phyloP scores from a whole-genome alignment of 1,139 yeast species.

The Geotrichum candidum region DNA sequence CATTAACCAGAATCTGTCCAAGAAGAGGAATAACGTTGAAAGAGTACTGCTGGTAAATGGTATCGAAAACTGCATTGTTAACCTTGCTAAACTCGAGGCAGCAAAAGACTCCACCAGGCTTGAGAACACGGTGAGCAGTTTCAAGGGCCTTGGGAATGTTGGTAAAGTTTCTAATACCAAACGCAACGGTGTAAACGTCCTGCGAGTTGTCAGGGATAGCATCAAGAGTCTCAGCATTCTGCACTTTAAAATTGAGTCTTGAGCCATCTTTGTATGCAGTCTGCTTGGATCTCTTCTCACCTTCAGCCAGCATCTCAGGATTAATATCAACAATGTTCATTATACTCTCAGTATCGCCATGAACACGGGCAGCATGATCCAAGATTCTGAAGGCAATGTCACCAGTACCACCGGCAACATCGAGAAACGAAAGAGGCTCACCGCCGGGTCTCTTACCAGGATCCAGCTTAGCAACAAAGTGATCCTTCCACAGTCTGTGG shows the following conservation, averaged over 20 bases:
- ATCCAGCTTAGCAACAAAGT: conserved; percentile 78
- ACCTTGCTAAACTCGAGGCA: conserved; percentile 94
- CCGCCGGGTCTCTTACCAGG: conserved; percentile 93
- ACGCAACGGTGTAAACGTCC: conserved; percentile 93
- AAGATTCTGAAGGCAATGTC: conserved; percentile 94
- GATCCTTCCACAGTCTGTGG: conserved; percentile 92
- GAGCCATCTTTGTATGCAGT: conserved; percentile 44
- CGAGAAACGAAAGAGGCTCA: conserved; percentile 77
- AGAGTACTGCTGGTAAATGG: conserved; percentile 80
- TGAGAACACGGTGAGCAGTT: conserved; percentile 89
- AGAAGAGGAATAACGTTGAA: conserved; percentile 82
- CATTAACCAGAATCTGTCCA: conserved; percentile 94
- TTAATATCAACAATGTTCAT: conserved; percentile 95
- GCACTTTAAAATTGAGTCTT: conserved; percentile 75
- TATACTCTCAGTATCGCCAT: conserved; percentile 65
- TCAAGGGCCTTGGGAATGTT: conserved; percentile 87
- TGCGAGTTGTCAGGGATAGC: conserved; percentile 79
- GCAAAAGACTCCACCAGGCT: conserved; percentile 98
- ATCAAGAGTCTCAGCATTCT: conserved; percentile 88
- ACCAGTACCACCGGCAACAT: conserved; percentile 99
- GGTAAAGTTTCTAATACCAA: conserved; percentile 95
- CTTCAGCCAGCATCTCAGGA: conserved; percentile 92
- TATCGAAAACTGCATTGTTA: conserved; percentile 67
- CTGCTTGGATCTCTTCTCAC: conserved; percentile 60
- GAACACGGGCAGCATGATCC: conserved; percentile 79